Percentiles rank a stretch among this genome's conserved stretches.
Conservation (phyloP, 305 asterid species). For the Coffea humblotiana region DNA sequence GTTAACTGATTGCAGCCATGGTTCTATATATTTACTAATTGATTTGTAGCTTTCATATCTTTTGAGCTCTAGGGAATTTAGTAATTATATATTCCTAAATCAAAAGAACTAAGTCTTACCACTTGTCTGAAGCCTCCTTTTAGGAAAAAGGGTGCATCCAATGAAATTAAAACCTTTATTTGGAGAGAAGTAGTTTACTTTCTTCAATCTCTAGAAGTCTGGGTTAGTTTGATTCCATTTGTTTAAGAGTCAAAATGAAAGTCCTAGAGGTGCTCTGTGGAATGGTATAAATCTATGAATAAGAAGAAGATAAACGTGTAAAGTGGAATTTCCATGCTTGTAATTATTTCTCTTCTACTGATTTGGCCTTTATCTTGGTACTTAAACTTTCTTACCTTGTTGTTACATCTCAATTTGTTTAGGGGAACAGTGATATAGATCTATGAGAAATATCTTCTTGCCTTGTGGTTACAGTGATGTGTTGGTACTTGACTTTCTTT, state of each 20-base stretch:
- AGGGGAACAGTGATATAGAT: slow-evolving; percentile 94
- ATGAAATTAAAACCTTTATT: neutral
- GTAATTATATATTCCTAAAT: neutral
- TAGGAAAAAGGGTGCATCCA: neutral
- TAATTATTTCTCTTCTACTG: neutral
- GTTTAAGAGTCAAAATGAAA: neutral
- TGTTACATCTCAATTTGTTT: slow-evolving; percentile 18
- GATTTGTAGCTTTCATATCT: neutral
- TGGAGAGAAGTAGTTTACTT: neutral
- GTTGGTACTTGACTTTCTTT: neutral
- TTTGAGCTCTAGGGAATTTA: neutral
- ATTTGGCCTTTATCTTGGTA: neutral
- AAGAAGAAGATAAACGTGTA: neutral
- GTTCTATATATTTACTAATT: neutral
- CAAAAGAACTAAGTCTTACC: neutral
- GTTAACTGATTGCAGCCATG: neutral
- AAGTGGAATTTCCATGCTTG: neutral
- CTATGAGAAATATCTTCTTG: slow-evolving; percentile 90
- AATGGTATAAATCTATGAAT: neutral
- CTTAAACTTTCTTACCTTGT: neutral
- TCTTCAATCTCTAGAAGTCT: neutral
- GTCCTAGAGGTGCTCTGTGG: neutral
- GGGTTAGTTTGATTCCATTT: neutral
- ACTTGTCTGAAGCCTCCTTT: neutral
- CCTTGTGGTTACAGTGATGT: slow-evolving; percentile 49